Conservation (phyloP, 2,329 filamentous ascomycete genomes). For the Fonsecaea nubica region DNA sequence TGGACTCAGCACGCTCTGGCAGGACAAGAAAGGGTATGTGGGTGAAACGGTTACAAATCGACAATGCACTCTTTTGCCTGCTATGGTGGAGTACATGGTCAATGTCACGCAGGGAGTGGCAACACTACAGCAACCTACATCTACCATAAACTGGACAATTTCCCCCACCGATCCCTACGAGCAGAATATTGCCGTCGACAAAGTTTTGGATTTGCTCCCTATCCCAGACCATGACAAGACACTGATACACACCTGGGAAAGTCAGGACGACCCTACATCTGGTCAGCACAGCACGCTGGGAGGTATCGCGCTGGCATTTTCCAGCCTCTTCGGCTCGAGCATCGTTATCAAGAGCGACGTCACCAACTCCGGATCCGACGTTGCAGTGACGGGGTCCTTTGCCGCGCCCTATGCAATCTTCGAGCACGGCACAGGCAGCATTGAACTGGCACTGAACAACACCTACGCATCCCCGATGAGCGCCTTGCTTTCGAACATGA, state of each 20-base stretch:
- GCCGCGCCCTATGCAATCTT: constrained; percentile 18
- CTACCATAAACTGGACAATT: constrained; percentile 9
- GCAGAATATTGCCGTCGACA: constrained; percentile 9
- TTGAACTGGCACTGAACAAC: constrained; percentile 12
- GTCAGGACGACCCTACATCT: neutral
- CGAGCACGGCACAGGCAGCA: constrained; percentile 10
- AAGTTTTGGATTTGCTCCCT: constrained; percentile 8
- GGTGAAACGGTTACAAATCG: constrained; percentile 12
- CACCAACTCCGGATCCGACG: constrained; percentile 15
- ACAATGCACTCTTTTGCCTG: constrained; percentile 16
- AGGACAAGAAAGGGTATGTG: constrained; percentile 5
- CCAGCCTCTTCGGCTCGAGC: constrained; percentile 16
- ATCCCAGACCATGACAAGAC: constrained; percentile 7
- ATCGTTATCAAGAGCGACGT: constrained; percentile 17
- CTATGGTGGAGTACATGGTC: constrained; percentile 21
- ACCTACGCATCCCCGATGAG: constrained; percentile 21
- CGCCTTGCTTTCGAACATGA: constrained; percentile 12
- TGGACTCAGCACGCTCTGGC: constrained; percentile 10
- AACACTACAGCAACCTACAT: constrained; percentile 14
- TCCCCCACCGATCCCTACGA: neutral
- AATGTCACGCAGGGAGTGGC: constrained; percentile 18
- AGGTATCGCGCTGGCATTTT: constrained; percentile 15
- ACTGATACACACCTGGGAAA: neutral
- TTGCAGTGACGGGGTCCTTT: constrained; percentile 15
- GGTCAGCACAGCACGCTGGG: constrained; percentile 18